These are phyloP conservation scores for Entophlyctis luteolus DNA, from an alignment of 192 early-diverging fungal genomes.

Conservation along the genomic window DNA sequence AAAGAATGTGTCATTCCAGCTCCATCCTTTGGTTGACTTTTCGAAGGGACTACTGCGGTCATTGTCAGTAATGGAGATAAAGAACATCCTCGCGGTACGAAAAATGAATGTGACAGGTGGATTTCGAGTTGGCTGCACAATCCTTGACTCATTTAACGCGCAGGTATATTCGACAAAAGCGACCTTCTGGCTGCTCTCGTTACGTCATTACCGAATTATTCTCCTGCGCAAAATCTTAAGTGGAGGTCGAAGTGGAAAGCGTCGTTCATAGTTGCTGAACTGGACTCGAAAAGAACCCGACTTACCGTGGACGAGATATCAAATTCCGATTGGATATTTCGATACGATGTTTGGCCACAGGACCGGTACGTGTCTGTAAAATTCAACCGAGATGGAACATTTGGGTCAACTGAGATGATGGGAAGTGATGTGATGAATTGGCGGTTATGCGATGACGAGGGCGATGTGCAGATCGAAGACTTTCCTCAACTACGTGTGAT, in stretches of 20 bases:
- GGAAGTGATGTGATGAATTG: too few relatives aligned
- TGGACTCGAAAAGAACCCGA: neutral
- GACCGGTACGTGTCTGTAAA: too few relatives aligned
- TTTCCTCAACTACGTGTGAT: too few relatives aligned
- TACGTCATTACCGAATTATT: neutral
- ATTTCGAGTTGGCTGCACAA: too few relatives aligned
- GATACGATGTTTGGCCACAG: too few relatives aligned
- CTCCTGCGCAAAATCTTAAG: neutral
- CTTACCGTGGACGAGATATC: too few relatives aligned
- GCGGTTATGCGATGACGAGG: too few relatives aligned
- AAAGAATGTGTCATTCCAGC: neutral
- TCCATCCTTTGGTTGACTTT: neutral
- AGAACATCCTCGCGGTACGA: neutral
- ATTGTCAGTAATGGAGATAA: neutral
- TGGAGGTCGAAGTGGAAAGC: conserved; percentile 23
- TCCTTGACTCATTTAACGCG: neutral
- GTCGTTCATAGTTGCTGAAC: conserved; percentile 15
- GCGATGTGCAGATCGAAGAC: too few relatives aligned
- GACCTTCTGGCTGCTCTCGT: neutral
- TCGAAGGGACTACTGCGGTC: neutral
- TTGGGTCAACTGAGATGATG: too few relatives aligned
- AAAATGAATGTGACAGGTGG: too few relatives aligned
- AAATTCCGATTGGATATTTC: too few relatives aligned
- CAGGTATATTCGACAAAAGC: neutral
- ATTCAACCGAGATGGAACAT: too few relatives aligned